These are phyloP conservation scores for Abrus precatorius DNA, from an alignment of 306 rosid species.

Conservation along the genomic window DNA sequence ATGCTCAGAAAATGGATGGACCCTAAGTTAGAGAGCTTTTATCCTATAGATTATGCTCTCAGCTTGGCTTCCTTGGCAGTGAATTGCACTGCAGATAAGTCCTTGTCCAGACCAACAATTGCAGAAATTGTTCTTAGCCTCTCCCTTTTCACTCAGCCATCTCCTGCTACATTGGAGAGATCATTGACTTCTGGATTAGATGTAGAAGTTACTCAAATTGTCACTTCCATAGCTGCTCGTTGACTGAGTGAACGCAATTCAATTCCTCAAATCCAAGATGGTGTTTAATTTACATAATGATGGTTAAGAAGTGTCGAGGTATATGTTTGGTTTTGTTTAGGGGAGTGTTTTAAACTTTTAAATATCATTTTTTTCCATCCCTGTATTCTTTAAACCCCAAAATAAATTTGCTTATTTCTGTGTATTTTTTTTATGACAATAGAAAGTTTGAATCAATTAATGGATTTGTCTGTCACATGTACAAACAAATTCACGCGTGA, in stretches of 20 bases:
- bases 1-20: slow-evolving; percentile 71
- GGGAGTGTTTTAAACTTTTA: slow-evolving; percentile 5
- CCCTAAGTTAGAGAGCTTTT: slow-evolving; percentile 58
- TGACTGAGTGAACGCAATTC: slow-evolving; percentile 47
- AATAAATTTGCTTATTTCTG: slow-evolving; percentile 38
- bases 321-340: slow-evolving; percentile 22
- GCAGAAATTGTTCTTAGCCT: slow-evolving; percentile 65
- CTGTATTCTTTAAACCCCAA: slow-evolving; percentile 16
- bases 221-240: slow-evolving; percentile 49
- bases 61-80: slow-evolving; percentile 66
- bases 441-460: not conserved
- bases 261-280: slow-evolving; percentile 41
- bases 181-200: slow-evolving; percentile 52
- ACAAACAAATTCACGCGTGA: slow-evolving; percentile 16
- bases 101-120: slow-evolving; percentile 68
- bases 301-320: slow-evolving; percentile 11
- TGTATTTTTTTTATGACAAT: not conserved
- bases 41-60: slow-evolving; percentile 64
- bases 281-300: slow-evolving; percentile 18
- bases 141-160: slow-evolving; percentile 58
- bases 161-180: slow-evolving; percentile 42
- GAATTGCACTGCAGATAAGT: slow-evolving; percentile 66
- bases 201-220: slow-evolving; percentile 49
- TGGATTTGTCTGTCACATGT: slow-evolving; percentile 32
- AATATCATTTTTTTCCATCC: not conserved